Base-by-base conservation (phyloP, 345 rosid species). In the Murraya paniculata region DNA sequence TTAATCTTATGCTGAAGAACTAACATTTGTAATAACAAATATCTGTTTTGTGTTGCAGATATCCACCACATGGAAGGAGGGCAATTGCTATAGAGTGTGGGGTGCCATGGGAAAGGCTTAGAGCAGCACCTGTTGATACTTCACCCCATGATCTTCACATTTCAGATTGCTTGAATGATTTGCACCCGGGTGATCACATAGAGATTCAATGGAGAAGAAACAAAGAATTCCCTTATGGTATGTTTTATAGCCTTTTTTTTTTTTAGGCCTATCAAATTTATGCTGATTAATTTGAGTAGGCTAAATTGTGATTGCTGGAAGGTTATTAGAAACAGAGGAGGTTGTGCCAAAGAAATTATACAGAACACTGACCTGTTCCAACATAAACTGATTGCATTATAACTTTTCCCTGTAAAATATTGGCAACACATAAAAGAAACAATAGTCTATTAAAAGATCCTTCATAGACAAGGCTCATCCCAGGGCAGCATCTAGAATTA, bases 141-240 rank as follows among this genome's bases (percentile, higher is more conserved):
- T 79, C 90, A 28, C 90, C 96, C 16, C 87, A 90, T 38, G 86
- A 84, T 88, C 99, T 95, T 66, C 88, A 88, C 80, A 76, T 81
- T 45, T 88, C 96, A 27, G 89, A 91, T 78, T 90, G 94, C 77
- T 82, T 93, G 77, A 71, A 86, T 79, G 94, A 95, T 41, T 84
- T 93, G 73, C 85, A 67, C 66, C 99, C 99, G 9, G 97, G 97
- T 13, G 90, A 95, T 83, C 93, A 92, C 84, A 87, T 95, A 0
- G 99, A 95, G 87, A 91, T 95, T 77, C 99, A 95, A 72, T 95
- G 99, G 99, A 90, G 99, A 87, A 89, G 91, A 84, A 95, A 87
- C 91, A 93, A 79, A 78, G 97, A 89, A 75, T 85, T 91, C 78
- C 95, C 94, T 73, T 87, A 87, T 68, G 94, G 93, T 93, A 79